Evolutionary conservation across 2,329 filamentous ascomycete genomes (phyloP), one percentile per base, ranked within the genome.

Genomic region (Amylocarpus encephaloides): DNA sequence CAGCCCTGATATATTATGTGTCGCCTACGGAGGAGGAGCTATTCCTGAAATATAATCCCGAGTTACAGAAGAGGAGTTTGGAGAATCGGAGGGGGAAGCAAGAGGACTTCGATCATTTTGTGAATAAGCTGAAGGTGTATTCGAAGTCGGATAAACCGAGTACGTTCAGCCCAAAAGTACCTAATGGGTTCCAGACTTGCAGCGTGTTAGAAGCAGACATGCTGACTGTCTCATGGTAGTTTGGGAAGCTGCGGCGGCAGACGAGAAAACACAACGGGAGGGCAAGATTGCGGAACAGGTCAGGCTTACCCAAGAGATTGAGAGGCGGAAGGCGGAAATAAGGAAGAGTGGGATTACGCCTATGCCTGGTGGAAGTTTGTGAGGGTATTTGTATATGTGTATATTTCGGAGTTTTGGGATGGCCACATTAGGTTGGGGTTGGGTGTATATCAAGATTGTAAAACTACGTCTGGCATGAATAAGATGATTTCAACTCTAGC

Each of bases 141-240:
- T 87, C 88, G 22, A 94, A 91, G 72, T 93, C 86, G 12, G 85
- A 95, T 65, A 95, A 92, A 72, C 88, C 88, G 39, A 95, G 90
- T 95, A 76, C 54, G 85, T 73, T 7, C 3, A n/a, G 2, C 26
- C n/a, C 10, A 16, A 6, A 10, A 18, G n/a, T n/a, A 5, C 34
- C 19, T 26, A 3, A 4, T 26, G 30, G 39, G 22, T 35, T 44
- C 9, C 32, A 12, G 30, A 45, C 33, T 22, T 3, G 45, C 29
- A 15, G 29, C 18, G 12, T 29, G 18, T 6, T 26, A 18, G 5
- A 3, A 9, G 38, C 12, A 32, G 35, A 15, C n/a, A 36, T 16
- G 18, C 34, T 6, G 26, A 32, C 57, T n/a, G 45, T 49, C 18
- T 19, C 38, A 26, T 5, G 16, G 39, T 54, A 74, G 71, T 76